Percentiles rank a stretch among this genome's conserved stretches.
Conservation (phyloP, 2,329 filamentous ascomycete species). For the Colletotrichum higginsianum region DNA sequence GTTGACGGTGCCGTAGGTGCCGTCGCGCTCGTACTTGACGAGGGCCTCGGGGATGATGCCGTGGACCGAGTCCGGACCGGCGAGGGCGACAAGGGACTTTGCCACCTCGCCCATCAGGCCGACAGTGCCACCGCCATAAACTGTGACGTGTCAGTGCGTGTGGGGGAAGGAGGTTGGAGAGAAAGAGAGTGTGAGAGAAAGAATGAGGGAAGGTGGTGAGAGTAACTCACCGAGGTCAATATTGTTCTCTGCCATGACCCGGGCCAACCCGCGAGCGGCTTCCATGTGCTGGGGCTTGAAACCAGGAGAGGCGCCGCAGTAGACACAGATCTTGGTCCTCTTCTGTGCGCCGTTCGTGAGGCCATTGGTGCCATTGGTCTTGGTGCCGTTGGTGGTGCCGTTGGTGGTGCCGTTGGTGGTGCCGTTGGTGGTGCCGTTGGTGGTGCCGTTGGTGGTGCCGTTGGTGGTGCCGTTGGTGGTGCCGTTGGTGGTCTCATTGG, state of each 20-base stretch:
- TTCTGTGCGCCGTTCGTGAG: conserved; percentile 52
- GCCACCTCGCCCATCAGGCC: conserved; percentile 97
- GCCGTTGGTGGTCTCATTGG: neutral
- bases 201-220: neutral
- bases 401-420: conserved; percentile 43
- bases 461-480: conserved; percentile 47
- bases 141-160: conserved; percentile 56
- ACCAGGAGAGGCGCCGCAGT: conserved; percentile 88
- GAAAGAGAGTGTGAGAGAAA: neutral
- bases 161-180: neutral
- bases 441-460: neutral
- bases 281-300: conserved; percentile 81
- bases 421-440: neutral
- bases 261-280: conserved; percentile 82
- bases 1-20: conserved; percentile 64
- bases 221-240: conserved; percentile 77
- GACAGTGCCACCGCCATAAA: conserved; percentile 95
- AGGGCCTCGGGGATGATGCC: conserved; percentile 94
- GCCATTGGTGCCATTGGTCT: conserved; percentile 47
- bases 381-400: conserved; percentile 46
- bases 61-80: conserved; percentile 86
- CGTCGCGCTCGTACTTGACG: conserved; percentile 81
- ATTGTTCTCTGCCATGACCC: conserved; percentile 80
- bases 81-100: conserved; percentile 85
- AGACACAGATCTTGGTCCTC: conserved; percentile 86